Percentiles rank a stretch among this genome's conserved stretches.
phyloP scores from a whole-genome alignment of 2,329 filamentous ascomycete genomes.

The Trichoderma cornu-damae region DNA sequence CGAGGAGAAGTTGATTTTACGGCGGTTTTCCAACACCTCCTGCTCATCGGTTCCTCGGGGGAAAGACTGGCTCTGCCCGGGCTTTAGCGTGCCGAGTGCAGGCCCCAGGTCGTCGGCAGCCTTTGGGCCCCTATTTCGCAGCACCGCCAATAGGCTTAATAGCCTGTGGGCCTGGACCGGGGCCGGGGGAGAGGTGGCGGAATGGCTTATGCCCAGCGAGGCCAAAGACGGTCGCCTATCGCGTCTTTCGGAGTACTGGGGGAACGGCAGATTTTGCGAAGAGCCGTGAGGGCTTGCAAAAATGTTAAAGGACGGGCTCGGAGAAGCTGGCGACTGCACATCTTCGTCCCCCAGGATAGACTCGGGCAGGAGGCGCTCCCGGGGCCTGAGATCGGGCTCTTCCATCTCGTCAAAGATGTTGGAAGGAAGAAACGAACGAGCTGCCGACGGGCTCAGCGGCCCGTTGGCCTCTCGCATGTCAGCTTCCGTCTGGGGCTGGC shows the following conservation, averaged over 20 bases:
- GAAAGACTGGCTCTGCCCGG: conserved; percentile 71
- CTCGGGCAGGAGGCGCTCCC: conserved; percentile 31
- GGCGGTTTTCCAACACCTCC: conserved; percentile 49
- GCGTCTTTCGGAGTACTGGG: conserved; percentile 43
- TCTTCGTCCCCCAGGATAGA: conserved; percentile 36
- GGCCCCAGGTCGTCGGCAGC: conserved; percentile 48
- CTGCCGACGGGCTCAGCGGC: conserved; percentile 67
- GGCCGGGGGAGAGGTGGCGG: conserved; percentile 35
- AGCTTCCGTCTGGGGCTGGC: conserved; percentile 52
- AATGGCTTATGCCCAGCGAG: conserved; percentile 34
- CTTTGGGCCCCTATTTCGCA: conserved; percentile 59
- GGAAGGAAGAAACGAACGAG: conserved; percentile 67
- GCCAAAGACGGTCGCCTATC: conserved; percentile 38
- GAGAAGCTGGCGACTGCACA: conserved; percentile 58
- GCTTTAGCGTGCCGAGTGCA: conserved; percentile 62
- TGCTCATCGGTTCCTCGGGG: conserved; percentile 56
- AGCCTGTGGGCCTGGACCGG: conserved; percentile 36
- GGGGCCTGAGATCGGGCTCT: conserved; percentile 50
- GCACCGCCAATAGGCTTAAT: conserved; percentile 53
- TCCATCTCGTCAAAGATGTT: conserved; percentile 58
- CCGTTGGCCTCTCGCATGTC: conserved; percentile 59
- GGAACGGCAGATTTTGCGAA: conserved; percentile 53
- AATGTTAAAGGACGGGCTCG: conserved; percentile 50
- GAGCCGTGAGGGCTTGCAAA: conserved; percentile 60
- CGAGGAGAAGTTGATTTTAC: conserved; percentile 54